Base-by-base conservation (phyloP, 768 basidiomycete species). In the Boletellus ananas region DNA sequence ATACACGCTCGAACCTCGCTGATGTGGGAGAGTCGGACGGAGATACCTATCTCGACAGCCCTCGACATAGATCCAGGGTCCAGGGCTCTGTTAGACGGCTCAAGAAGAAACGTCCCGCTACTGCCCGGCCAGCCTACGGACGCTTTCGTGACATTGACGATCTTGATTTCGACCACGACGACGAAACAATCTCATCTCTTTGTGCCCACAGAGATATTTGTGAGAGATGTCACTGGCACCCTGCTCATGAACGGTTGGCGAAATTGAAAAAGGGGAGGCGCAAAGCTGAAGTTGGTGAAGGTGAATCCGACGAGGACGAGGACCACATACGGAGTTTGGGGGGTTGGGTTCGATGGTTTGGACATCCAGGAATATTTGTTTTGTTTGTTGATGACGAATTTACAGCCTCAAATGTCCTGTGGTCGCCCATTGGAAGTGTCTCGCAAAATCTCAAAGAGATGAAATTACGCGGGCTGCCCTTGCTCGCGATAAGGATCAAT, bases 291-390 rank as follows among this genome's bases (percentile, higher is more conserved):
- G 61, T 59, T 18, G 56, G 70, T 7, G 73, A 76, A n/a, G 75
- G 77, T 36, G 84, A 81, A 43, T 48, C 56, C 3, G 60, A 67
- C 10, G 80, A 78, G 17, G 83, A 85, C 37, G 70, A 75, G 34
- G 78, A 80, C 34, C 72, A 69, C 42, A 68, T 81, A 10, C 68
- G 54, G 12, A 62, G 65, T 7, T 69, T 85, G 40, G 90, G 90
- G 12, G 90, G 90, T 23, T 94, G 90, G 90, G 81, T 92, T 55
- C 77, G 81, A 69, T 94, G 90, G 89, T 89, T 63, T 49, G 78
- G 23, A 69, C 38, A 29, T 43, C n/a, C n/a, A 34, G 0, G 1
- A 1, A 29, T 34, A 5, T 37, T 38, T 50, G 38, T 40, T 38
- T 46, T 37, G 29, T 35, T 16, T 51, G 36, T 42, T 64, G 9